Conservation (phyloP, 306 rosid genomes). For the Begonia peltatifolia region DNA sequence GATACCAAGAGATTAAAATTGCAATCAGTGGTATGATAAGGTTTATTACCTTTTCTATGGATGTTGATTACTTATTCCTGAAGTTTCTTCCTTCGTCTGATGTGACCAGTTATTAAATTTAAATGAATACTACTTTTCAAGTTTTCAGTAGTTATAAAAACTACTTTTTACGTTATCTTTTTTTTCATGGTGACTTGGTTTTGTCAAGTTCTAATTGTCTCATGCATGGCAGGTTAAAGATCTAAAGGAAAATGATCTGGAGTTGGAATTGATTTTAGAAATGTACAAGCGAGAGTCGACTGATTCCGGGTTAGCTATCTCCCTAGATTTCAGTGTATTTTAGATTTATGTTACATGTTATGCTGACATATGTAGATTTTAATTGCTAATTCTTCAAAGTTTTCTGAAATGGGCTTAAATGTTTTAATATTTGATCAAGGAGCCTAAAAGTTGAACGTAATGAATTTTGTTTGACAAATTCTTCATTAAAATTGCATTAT, state of each 20-base stretch:
- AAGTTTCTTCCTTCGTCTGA: no score
- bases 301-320: slow-evolving; percentile 61
- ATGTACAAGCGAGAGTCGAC: slow-evolving; percentile 79
- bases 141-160: no score
- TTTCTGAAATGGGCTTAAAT: no score
- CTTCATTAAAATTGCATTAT: no score
- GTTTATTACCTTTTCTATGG: not conserved
- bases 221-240: slow-evolving; percentile 48
- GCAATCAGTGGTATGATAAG: slow-evolving; percentile 46
- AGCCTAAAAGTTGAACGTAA: no score
- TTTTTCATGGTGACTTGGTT: not conserved
- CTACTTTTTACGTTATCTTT: not conserved
- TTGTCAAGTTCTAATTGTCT: not conserved
- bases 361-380: no score
- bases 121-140: no score
- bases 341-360: slow-evolving; percentile 8
- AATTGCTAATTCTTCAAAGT: no score
- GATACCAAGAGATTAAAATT: slow-evolving; percentile 49
- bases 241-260: slow-evolving; percentile 35
- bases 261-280: slow-evolving; percentile 57
- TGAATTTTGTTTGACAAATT: no score
- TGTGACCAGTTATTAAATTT: no score
- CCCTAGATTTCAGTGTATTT: not conserved
- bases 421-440: no score
- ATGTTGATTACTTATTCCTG: no score